Conservation (phyloP, 192 early-diverging fungal species). For the Rhizophagus clarus region DNA sequence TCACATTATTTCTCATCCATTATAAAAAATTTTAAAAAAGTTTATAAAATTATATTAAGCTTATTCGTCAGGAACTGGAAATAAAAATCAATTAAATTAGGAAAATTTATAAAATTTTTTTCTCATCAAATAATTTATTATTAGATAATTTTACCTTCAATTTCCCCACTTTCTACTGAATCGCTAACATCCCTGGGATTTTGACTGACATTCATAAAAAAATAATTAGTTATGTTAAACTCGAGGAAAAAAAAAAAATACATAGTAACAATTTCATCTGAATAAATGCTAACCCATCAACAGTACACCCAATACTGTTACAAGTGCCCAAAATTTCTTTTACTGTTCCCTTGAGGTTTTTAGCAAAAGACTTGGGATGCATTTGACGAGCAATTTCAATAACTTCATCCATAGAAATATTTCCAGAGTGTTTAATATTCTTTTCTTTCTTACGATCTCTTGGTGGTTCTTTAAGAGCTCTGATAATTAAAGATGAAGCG, state of each 20-base stretch:
- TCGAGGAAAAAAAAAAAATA: background rate
- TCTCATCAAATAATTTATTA: constrained; percentile 31
- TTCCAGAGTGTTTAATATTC: constrained; percentile 99
- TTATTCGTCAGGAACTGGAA: constrained; percentile 21
- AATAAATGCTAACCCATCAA: constrained; percentile 63
- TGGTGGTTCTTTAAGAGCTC: constrained; percentile 95
- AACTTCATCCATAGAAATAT: constrained; percentile 91
- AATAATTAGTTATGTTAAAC: background rate
- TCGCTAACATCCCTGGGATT: constrained; percentile 83
- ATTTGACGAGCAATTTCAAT: constrained; percentile 96
- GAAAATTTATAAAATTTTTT: background rate
- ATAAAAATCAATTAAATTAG: background rate
- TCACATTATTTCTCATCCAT: too few species aligned
- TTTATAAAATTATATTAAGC: background rate
- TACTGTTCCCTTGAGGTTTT: constrained; percentile 93
- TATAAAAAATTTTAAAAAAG: too few species aligned
- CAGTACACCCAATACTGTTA: constrained; percentile 97
- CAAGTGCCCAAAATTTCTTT: constrained; percentile 95
- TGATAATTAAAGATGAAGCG: constrained; percentile 95
- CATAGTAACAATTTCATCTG: too few species aligned
- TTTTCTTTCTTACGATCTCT: constrained; percentile 99
- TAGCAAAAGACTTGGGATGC: constrained; percentile 92
- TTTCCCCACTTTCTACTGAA: constrained; percentile 86
- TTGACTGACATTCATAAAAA: constrained; percentile 52
- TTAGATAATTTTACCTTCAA: constrained; percentile 58